Conservation (phyloP, 495 filamentous ascomycete genomes). For the Aspergillus coremiiformis region DNA sequence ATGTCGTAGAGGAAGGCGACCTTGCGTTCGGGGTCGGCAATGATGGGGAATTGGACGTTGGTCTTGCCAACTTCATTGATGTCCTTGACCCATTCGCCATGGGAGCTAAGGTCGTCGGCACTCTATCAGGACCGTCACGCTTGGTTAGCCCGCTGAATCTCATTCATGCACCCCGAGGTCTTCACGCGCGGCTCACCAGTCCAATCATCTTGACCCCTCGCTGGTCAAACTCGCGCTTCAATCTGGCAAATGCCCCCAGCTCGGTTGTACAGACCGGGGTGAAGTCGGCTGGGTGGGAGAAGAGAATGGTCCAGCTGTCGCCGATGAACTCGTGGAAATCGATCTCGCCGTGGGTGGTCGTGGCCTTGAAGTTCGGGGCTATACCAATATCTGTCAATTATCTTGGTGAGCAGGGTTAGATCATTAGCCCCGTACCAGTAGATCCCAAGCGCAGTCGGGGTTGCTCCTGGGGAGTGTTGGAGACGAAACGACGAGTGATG, state of each 20-base stretch:
- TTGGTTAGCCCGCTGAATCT: neutral
- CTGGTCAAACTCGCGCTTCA: slow-evolving; percentile 54
- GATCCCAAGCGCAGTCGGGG: slow-evolving; percentile 55
- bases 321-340: slow-evolving; percentile 57
- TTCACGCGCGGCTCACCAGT: slow-evolving; percentile 31
- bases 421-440: slow-evolving; percentile 35
- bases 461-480: slow-evolving; percentile 39
- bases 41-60: slow-evolving; percentile 57
- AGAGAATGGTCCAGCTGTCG: slow-evolving; percentile 56
- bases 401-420: no score
- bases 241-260: slow-evolving; percentile 58
- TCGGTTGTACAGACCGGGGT: slow-evolving; percentile 67
- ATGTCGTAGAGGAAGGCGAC: slow-evolving; percentile 63
- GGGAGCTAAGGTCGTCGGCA: slow-evolving; percentile 53
- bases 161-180: neutral
- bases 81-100: slow-evolving; percentile 56
- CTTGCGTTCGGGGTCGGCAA: slow-evolving; percentile 58
- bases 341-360: slow-evolving; percentile 60
- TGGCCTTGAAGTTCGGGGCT: slow-evolving; percentile 58
- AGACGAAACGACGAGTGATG: slow-evolving; percentile 27
- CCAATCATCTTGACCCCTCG: slow-evolving; percentile 62
- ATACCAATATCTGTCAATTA: neutral
- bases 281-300: slow-evolving; percentile 65
- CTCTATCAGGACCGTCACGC: slow-evolving; percentile 28
- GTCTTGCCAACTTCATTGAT: slow-evolving; percentile 56